These are phyloP conservation scores for Lolium multiflorum DNA, from an alignment of 176 grass and related monocot species.

Conservation along the genomic window DNA sequence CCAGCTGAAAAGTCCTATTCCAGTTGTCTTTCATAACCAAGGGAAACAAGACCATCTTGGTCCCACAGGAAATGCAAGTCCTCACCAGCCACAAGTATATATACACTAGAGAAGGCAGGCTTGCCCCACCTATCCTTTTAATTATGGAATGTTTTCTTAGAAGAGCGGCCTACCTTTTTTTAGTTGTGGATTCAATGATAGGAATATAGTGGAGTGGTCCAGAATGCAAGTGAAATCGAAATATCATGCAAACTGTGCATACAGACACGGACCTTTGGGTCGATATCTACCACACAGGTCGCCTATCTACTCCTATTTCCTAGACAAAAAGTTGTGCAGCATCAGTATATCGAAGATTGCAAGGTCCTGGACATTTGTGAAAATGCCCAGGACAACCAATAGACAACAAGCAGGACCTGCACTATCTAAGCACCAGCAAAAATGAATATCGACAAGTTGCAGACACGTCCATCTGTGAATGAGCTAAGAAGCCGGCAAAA, in stretches of 20 bases:
- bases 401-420: neutral
- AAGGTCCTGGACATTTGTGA: neutral
- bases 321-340: neutral
- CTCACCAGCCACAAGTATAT: neutral
- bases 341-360: neutral
- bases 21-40: conserved; percentile 4
- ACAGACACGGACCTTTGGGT: neutral
- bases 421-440: neutral
- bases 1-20: conserved; percentile 11
- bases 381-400: conserved; percentile 15
- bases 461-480: conserved; percentile 27
- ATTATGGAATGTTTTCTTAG: neutral
- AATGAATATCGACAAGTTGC: neutral
- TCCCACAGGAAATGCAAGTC: conserved; percentile 17
- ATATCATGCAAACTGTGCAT: conserved; percentile 21
- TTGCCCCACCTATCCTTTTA: neutral
- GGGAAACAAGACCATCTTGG: conserved; percentile 34
- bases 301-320: neutral
- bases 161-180: neutral
- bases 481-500: conserved; percentile 35
- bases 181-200: neutral
- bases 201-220: neutral
- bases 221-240: neutral
- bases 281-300: neutral
- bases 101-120: conserved; percentile 15